phyloP scores from a whole-genome alignment of 2,329 filamentous ascomycete genomes.

The Xylariaceae sp. region DNA sequence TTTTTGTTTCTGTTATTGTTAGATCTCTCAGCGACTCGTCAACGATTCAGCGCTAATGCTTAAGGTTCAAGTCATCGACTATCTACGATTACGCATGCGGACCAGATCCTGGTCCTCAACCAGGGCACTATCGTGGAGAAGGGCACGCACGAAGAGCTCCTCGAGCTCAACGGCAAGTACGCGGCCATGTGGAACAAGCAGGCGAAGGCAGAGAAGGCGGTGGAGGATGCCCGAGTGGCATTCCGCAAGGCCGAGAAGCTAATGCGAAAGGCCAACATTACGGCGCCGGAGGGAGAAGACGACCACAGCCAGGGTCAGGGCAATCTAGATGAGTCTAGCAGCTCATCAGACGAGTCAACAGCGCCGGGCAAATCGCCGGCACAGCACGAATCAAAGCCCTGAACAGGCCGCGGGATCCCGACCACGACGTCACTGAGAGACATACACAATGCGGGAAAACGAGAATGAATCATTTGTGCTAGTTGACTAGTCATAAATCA shows the following conservation, averaged over 20 bases:
- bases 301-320: constrained; percentile 30
- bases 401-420: constrained; percentile 6
- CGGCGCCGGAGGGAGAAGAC: constrained; percentile 26
- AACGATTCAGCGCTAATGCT: constrained; percentile 20
- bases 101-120: constrained; percentile 76
- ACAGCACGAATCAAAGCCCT: constrained; percentile 16
- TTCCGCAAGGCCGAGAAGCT: constrained; percentile 40
- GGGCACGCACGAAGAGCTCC: constrained; percentile 72
- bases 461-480: not conserved
- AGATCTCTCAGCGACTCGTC: not conserved
- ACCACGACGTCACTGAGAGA: not conserved
- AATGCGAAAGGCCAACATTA: constrained; percentile 47
- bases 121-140: constrained; percentile 71
- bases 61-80: constrained; percentile 58
- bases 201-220: constrained; percentile 68
- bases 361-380: constrained; percentile 15
- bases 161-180: constrained; percentile 67
- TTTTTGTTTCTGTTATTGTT: not conserved
- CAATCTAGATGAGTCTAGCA: constrained; percentile 38
- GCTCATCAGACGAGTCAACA: constrained; percentile 32
- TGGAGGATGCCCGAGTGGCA: constrained; percentile 49
- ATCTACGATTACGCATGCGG: constrained; percentile 78
- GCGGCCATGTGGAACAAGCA: constrained; percentile 87
- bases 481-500: not conserved
- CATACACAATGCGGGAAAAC: not conserved